These are phyloP conservation scores for Cyclostephanos tholiformis DNA, from an alignment of 108 stramenopile genomes.

Conservation along the genomic window DNA sequence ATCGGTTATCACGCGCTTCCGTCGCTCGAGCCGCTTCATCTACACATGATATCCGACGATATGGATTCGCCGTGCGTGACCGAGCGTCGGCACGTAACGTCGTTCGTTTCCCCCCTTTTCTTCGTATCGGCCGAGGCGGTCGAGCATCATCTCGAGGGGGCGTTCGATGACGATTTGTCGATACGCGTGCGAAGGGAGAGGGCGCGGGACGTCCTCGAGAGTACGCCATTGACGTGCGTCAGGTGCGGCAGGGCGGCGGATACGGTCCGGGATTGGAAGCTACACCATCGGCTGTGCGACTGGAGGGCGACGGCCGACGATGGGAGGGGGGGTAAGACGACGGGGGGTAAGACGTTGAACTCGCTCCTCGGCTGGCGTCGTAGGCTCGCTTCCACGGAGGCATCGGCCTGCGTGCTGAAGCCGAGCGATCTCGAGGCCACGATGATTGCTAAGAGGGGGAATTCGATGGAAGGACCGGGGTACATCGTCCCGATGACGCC, in stretches of 20 bases:
- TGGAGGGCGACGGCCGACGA: neutral
- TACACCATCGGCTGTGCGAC: conserved; percentile 21
- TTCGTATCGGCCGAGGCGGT: conserved; percentile 23
- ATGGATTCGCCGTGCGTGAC: conserved; percentile 28
- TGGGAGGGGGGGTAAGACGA: neutral
- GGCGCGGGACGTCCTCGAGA: conserved; percentile 12
- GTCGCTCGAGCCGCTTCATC: conserved; percentile 36
- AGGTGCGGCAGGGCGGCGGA: conserved; percentile 16
- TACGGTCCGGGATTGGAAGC: conserved; percentile 36
- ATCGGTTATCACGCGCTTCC: conserved; percentile 38
- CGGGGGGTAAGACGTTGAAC: conserved; percentile 3
- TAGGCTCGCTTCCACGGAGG: too few relatives aligned
- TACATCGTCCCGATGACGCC: neutral
- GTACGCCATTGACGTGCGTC: conserved; percentile 16
- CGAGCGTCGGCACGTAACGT: conserved; percentile 18
- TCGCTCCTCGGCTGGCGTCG: conserved; percentile 31
- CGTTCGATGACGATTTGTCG: conserved; percentile 12
- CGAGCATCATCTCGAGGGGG: conserved; percentile 33
- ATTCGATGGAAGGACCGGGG: neutral
- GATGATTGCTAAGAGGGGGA: neutral
- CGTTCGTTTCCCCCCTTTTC: conserved; percentile 22
- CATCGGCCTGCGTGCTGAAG: neutral
- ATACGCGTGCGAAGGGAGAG: conserved; percentile 16
- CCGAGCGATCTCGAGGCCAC: neutral
- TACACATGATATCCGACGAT: conserved; percentile 37